A percentile compares a stretch with the other conserved stretches of the same genome.
Evolutionary conservation across 306 rosid genomes (phyloP).

Genomic region (Carpinus viminea): DNA sequence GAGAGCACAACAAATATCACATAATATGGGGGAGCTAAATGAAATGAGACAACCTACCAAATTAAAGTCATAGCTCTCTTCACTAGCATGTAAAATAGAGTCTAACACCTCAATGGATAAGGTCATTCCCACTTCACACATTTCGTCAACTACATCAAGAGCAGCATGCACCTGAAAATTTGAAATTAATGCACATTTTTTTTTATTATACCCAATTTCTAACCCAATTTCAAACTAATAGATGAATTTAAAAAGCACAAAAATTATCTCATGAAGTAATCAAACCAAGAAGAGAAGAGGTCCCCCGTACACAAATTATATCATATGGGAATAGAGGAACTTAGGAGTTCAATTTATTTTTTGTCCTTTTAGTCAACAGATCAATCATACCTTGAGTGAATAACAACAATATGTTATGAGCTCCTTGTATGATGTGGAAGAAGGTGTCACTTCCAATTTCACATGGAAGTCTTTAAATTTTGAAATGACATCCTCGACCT

Average conservation of each 20-base stretch:
- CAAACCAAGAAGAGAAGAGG: not conserved
- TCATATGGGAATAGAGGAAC: not conserved
- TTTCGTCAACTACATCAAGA: slow-evolving; percentile 62
- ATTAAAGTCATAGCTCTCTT: slow-evolving; percentile 55
- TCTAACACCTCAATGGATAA: slow-evolving; percentile 45
- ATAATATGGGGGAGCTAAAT: not conserved
- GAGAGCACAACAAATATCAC: not conserved
- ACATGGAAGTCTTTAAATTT: slow-evolving; percentile 64
- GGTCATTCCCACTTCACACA: slow-evolving; percentile 61
- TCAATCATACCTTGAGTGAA: slow-evolving; percentile 57
- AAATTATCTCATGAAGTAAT: slow-evolving; percentile 4
- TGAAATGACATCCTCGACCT: slow-evolving; percentile 73
- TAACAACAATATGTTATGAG: slow-evolving; percentile 64
- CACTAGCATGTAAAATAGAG: slow-evolving; percentile 53
- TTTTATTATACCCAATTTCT: not conserved
- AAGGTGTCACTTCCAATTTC: slow-evolving; percentile 58
- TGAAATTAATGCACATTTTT: not conserved
- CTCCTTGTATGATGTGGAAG: slow-evolving; percentile 60
- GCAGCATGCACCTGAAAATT: slow-evolving; percentile 64
- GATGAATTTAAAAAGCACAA: not conserved
- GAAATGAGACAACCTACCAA: slow-evolving; percentile 51
- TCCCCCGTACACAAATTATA: slow-evolving; percentile 16
- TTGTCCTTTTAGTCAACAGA: slow-evolving; percentile 2
- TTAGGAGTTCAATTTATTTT: slow-evolving; percentile 11
- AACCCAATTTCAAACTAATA: not conserved